A percentile compares a stretch with the other conserved stretches of the same genome.
Conservation (phyloP, 108 stramenopile species). For the Skeletonema grethae region DNA sequence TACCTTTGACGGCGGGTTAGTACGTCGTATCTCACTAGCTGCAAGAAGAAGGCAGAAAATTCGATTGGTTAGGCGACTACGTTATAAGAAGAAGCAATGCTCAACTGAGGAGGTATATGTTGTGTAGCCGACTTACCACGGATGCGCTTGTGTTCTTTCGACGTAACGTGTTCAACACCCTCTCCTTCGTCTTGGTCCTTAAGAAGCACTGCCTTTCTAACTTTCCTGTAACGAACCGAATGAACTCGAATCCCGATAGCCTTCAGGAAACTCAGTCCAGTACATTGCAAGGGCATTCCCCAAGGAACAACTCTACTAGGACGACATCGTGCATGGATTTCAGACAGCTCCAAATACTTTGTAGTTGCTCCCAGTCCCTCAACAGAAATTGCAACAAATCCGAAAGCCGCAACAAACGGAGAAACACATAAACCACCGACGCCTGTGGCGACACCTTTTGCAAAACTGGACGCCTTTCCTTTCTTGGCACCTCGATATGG, state of each 20-base stretch:
- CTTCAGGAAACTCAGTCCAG: slow-evolving; percentile 27
- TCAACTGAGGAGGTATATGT: background rate
- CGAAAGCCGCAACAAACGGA: slow-evolving; percentile 34
- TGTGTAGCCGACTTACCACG: slow-evolving; percentile 27
- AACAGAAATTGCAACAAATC: slow-evolving; percentile 22
- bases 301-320: slow-evolving; percentile 27
- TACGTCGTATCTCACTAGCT: slow-evolving; percentile 44
- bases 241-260: slow-evolving; percentile 33
- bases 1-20: slow-evolving; percentile 32
- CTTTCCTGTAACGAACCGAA: slow-evolving; percentile 33
- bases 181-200: slow-evolving; percentile 13
- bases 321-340: slow-evolving; percentile 38
- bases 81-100: background rate
- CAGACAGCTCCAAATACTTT: slow-evolving; percentile 9
- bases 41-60: background rate
- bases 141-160: slow-evolving; percentile 30
- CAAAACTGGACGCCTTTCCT: slow-evolving; percentile 10
- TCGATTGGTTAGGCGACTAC: background rate
- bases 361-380: slow-evolving; percentile 27
- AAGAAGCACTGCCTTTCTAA: slow-evolving; percentile 17
- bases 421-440: slow-evolving; percentile 22
- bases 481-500: slow-evolving; percentile 34
- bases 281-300: slow-evolving; percentile 20
- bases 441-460: slow-evolving; percentile 34
- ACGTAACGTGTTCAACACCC: slow-evolving; percentile 8